Evolutionary conservation across 495 filamentous ascomycete species (phyloP).

Genomic region (Haplographium delicatum): DNA sequence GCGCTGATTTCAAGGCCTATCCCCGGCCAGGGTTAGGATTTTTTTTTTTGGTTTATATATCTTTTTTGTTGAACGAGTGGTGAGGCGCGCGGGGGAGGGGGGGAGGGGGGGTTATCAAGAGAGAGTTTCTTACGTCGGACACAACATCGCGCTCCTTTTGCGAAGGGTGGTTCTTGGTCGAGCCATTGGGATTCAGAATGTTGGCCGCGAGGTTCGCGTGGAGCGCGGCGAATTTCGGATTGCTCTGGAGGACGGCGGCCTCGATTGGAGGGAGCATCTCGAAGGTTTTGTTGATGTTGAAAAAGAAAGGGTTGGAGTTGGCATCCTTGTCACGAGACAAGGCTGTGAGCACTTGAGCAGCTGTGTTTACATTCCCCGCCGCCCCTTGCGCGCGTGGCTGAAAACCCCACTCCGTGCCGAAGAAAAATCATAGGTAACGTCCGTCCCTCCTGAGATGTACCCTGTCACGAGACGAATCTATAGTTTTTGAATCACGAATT

Average conservation of each 20-base stretch:
- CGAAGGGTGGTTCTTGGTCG: conserved; percentile 48
- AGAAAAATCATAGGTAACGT: too few relatives aligned
- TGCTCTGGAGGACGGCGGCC: conserved; percentile 51
- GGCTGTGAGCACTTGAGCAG: conserved; percentile 2
- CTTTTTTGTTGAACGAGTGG: background rate
- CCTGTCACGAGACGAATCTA: too few relatives aligned
- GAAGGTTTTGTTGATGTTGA: conserved; percentile 5
- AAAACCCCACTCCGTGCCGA: too few relatives aligned
- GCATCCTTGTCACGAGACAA: too few relatives aligned
- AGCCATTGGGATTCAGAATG: conserved; percentile 57
- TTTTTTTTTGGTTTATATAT: too few relatives aligned
- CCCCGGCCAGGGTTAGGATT: too few relatives aligned
- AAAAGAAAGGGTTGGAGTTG: background rate
- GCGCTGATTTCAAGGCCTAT: conserved; percentile 13
- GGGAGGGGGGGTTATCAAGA: background rate
- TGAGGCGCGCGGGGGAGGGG: background rate
- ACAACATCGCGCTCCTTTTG: conserved; percentile 49
- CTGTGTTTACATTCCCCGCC: too few relatives aligned
- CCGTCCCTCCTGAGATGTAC: too few relatives aligned
- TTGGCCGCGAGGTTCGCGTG: conserved; percentile 54
- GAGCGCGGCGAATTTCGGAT: conserved; percentile 59
- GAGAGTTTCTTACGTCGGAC: conserved; percentile 51
- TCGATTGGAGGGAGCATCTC: conserved; percentile 65
- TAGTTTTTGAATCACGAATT: too few relatives aligned
- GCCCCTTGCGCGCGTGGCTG: too few relatives aligned